These are phyloP conservation scores for Neurospora intermedia DNA, from an alignment of 495 filamentous ascomycete species.

Conservation along the genomic window DNA sequence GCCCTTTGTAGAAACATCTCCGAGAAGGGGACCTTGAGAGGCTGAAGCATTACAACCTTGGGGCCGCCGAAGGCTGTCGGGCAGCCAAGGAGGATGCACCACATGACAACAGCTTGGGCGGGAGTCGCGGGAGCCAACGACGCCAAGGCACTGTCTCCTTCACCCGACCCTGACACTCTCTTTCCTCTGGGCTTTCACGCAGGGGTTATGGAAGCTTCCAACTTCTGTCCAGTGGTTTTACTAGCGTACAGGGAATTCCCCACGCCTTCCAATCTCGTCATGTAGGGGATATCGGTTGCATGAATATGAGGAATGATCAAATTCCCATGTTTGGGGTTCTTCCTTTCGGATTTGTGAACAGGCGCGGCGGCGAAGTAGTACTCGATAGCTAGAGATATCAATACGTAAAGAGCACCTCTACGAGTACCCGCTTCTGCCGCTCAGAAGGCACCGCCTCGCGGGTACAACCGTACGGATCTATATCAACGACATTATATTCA, in stretches of 20 bases:
- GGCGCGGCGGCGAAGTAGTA: neutral
- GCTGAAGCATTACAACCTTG: constrained; percentile 14
- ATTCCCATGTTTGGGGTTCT: neutral
- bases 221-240: neutral
- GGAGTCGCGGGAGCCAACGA: constrained; percentile 1
- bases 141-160: constrained; percentile 9
- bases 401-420: neutral
- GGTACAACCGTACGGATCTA: neutral
- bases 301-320: neutral
- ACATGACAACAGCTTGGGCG: neutral
- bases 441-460: neutral
- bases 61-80: constrained; percentile 5
- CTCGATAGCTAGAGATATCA: neutral
- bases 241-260: neutral
- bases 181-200: constrained; percentile 11
- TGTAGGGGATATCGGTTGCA: neutral
- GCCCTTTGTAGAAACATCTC: constrained; percentile 23
- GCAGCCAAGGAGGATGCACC: constrained; percentile 6
- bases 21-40: constrained; percentile 6
- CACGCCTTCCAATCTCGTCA: neutral
- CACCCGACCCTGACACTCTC: neutral
- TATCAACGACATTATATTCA: neutral
- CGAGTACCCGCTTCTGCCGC: neutral
- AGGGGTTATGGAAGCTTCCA: constrained; percentile 12
- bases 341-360: neutral